Conservation (phyloP, 78 protist genomes). For the Dictyostelium purpureum region DNA sequence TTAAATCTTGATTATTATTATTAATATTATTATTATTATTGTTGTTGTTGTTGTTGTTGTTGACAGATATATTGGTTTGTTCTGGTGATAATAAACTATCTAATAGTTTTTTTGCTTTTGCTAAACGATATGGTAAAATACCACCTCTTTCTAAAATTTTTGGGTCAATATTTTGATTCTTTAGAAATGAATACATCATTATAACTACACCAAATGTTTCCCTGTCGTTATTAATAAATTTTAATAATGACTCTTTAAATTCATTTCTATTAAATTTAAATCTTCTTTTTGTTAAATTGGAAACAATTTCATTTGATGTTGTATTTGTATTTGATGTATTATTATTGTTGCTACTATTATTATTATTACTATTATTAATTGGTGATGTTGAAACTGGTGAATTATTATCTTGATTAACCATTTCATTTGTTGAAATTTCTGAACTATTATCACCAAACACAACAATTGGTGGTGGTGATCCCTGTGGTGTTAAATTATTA, state of each 20-base stretch:
- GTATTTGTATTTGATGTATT: neutral
- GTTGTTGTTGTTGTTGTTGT: neutral
- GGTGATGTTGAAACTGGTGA: neutral
- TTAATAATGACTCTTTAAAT: conserved; percentile 35
- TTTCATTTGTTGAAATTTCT: neutral
- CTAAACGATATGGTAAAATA: conserved; percentile 67
- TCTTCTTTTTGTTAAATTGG: neutral
- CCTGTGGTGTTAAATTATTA: neutral
- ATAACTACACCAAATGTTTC: conserved; percentile 70
- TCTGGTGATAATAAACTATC: conserved; percentile 71
- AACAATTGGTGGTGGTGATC: conserved; percentile 7
- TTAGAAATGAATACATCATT: conserved; percentile 48
- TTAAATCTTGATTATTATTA: neutral
- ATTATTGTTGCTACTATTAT: too few relatives aligned
- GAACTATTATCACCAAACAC: neutral
- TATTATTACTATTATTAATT: neutral
- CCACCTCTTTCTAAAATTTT: conserved; percentile 73
- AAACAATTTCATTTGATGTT: neutral
- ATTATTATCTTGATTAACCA: neutral
- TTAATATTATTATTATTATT: neutral
- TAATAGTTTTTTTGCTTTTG: conserved; percentile 56
- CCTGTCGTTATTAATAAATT: conserved; percentile 25
- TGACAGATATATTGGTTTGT: neutral
- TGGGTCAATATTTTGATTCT: conserved; percentile 33
- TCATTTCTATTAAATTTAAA: conserved; percentile 8